Base-by-base conservation (phyloP, 1,139 yeast genomes). In the Hyphopichia pseudoburtonii region DNA sequence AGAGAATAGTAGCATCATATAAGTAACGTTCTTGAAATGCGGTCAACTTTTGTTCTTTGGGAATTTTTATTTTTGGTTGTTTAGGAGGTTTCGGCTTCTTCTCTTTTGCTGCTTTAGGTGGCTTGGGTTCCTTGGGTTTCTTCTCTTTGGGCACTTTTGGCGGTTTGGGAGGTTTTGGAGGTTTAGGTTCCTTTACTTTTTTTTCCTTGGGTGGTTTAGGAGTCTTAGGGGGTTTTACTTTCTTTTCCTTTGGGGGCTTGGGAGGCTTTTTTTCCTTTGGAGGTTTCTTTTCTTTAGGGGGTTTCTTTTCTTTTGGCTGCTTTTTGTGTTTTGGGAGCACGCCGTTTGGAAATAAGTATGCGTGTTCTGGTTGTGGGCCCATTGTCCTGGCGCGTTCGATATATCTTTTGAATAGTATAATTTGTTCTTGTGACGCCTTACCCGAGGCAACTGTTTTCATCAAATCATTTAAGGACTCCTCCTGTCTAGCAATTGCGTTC, bases 361-460 rank as follows among this genome's bases (percentile, higher is more conserved):
- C 64, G 43, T 66, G 74, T 39, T 70, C 73, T 1, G 73, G 73
- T 30, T 70, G 75, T 0, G 74, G 80, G 1, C 92, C 90, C 87
- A 86, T 83, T 25, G 77, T 80, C 42, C 84, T 73, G 0, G 96
- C 96, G 35, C 82, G 70, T 41, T 72, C 75, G 38, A 89, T 87
- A 50, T 83, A 86, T n/a, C 76, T 81, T 57, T 88, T 95, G 56
- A 89, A 89, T 28, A 78, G 79, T 25, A 76, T 66, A 17, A 90
- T 83, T 55, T 88, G 92, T 7, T 74, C 80, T 1, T 78, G 74
- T 0, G 80, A 59, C 0, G 96, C 96, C 22, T 69, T 71, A 2
- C 96, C 95, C 43, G 82, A 76, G 0, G 97, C 96, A 2, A 90
- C 96, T 5, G 73, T 74, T 44, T 82, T 80, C 96, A 90, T 88